phyloP scores from a whole-genome alignment of 2,329 filamentous ascomycete genomes.

The Clonostachys byssicola region DNA sequence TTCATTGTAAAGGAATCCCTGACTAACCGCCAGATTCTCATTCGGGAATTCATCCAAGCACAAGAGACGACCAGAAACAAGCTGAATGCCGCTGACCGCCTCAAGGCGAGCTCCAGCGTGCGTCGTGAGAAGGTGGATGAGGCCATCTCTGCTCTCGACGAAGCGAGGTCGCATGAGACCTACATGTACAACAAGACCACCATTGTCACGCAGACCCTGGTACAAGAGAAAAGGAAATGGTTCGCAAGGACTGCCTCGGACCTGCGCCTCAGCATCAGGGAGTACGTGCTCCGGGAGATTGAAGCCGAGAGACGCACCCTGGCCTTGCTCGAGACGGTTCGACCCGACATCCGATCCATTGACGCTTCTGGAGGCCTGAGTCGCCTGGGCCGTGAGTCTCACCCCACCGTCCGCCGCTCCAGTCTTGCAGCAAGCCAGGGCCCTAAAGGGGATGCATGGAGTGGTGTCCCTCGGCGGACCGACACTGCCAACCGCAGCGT shows the following conservation, averaged over 20 bases:
- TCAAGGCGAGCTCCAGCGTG: conserved; percentile 83
- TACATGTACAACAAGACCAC: conserved; percentile 83
- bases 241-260: conserved; percentile 84
- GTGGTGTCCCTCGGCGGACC: conserved; percentile 79
- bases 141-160: conserved; percentile 85
- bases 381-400: conserved; percentile 81
- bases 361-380: conserved; percentile 87
- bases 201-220: conserved; percentile 82
- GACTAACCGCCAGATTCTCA: conserved; percentile 94
- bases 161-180: conserved; percentile 77
- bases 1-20: conserved; percentile 98
- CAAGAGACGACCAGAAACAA: conserved; percentile 82
- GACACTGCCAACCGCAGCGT: conserved; percentile 76
- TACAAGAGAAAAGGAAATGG: conserved; percentile 88
- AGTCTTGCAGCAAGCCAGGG: conserved; percentile 86
- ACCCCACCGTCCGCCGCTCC: conserved; percentile 69
- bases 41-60: conserved; percentile 88
- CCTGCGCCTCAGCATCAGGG: conserved; percentile 76
- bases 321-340: conserved; percentile 87
- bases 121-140: conserved; percentile 96
- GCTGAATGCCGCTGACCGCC: conserved; percentile 78
- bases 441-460: conserved; percentile 98
- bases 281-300: conserved; percentile 92
- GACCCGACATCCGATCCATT: conserved; percentile 89
- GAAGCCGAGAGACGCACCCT: conserved; percentile 91